Evolutionary conservation across 2,329 filamentous ascomycete genomes (phyloP).

Genomic region (Paracoccidioides brasiliensis): DNA sequence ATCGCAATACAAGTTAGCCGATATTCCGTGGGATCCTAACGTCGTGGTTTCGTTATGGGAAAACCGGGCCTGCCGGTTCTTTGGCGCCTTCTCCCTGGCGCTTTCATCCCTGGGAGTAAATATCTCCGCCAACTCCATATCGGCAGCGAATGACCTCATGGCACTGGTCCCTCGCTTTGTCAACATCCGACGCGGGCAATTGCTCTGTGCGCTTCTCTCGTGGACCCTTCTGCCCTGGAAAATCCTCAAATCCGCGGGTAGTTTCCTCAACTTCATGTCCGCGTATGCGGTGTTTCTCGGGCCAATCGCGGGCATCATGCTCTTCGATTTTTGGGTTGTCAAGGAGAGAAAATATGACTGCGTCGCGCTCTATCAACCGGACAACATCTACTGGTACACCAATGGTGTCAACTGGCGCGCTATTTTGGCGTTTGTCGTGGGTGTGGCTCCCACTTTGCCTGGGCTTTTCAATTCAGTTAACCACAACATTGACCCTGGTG

Average conservation of each 20-base stretch:
- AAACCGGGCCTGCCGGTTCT: constrained; percentile 61
- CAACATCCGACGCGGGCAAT: constrained; percentile 76
- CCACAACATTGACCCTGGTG: constrained; percentile 23
- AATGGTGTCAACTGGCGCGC: constrained; percentile 48
- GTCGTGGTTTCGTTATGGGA: constrained; percentile 54
- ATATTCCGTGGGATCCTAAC: constrained; percentile 49
- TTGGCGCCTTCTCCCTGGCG: constrained; percentile 57
- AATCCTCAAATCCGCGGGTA: constrained; percentile 47
- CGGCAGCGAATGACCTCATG: constrained; percentile 72
- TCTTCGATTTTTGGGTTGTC: constrained; percentile 75
- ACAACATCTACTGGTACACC: constrained; percentile 40
- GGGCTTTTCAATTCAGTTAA: constrained; percentile 39
- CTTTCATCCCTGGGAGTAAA: constrained; percentile 77
- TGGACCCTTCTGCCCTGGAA: constrained; percentile 55
- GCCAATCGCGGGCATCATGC: constrained; percentile 79
- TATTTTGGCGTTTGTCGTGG: constrained; percentile 43
- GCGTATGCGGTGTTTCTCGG: constrained; percentile 91
- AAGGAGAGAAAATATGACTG: constrained; percentile 38
- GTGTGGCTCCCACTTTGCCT: constrained; percentile 44
- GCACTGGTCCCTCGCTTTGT: constrained; percentile 66
- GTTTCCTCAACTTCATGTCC: constrained; percentile 82
- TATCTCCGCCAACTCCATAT: constrained; percentile 75
- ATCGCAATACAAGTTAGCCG: constrained; percentile 50
- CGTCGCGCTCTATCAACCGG: constrained; percentile 39
- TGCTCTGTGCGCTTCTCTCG: constrained; percentile 59